phyloP scores from a whole-genome alignment of 805 yeast species.

The Candida tibetensis region DNA sequence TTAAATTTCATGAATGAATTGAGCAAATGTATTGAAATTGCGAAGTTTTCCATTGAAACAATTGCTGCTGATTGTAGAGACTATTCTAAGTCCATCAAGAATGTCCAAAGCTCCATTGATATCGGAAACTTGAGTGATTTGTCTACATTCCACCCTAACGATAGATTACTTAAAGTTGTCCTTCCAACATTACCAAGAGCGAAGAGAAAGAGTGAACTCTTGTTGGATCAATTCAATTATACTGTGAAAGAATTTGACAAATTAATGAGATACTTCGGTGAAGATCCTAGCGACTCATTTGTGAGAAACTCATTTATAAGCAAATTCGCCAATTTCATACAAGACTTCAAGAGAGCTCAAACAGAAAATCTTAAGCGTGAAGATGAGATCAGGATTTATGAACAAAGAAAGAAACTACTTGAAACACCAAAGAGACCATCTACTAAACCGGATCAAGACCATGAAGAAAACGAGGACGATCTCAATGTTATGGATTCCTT shows the following conservation, averaged over 20 bases:
- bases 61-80: conserved; percentile 58
- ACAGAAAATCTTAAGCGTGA: conserved; percentile 63
- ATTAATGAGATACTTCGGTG: conserved; percentile 71
- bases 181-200: conserved; percentile 55
- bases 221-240: conserved; percentile 48
- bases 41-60: conserved; percentile 63
- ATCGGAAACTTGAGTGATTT: conserved; percentile 65
- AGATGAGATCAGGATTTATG: conserved; percentile 68
- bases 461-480: conserved; percentile 37
- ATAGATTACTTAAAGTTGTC: conserved; percentile 53
- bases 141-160: conserved; percentile 63
- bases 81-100: conserved; percentile 47
- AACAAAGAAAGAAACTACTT: conserved; percentile 65
- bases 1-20: conserved; percentile 62
- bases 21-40: conserved; percentile 47
- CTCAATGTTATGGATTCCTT: conserved; percentile 77
- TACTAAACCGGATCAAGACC: conserved; percentile 23
- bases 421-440: conserved; percentile 42
- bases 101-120: conserved; percentile 52
- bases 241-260: conserved; percentile 54
- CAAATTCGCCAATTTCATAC: conserved; percentile 57
- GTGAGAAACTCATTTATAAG: conserved; percentile 59
- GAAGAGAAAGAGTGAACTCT: conserved; percentile 46
- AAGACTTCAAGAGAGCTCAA: conserved; percentile 63
- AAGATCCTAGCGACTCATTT: conserved; percentile 54